Percentiles rank a stretch among this genome's conserved stretches.
These are phyloP conservation scores for Rostrohypoxylon terebratum DNA, from an alignment of 495 filamentous ascomycete genomes.

Conservation along the genomic window DNA sequence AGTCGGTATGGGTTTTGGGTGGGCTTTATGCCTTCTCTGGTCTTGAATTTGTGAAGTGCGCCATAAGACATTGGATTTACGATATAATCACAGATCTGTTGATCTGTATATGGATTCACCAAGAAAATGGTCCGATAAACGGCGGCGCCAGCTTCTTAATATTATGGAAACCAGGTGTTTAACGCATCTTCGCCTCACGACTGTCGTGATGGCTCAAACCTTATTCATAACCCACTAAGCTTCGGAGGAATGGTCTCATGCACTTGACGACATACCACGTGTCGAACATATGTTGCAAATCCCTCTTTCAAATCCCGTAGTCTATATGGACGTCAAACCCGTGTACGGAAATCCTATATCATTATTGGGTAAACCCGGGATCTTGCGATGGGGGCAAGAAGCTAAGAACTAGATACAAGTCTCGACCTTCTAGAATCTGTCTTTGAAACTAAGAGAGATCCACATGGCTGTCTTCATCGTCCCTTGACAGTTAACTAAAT, in stretches of 20 bases:
- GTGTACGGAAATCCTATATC: too few species aligned
- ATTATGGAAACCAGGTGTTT: slow-evolving; percentile 18
- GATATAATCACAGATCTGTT: slow-evolving; percentile 20
- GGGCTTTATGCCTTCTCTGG: background rate
- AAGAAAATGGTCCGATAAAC: slow-evolving; percentile 22
- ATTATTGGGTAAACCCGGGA: too few species aligned
- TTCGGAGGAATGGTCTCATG: too few species aligned
- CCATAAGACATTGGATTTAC: background rate
- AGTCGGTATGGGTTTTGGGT: background rate
- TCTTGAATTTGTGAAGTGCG: too few species aligned
- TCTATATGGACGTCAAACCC: too few species aligned
- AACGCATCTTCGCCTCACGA: slow-evolving; percentile 14
- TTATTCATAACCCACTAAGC: background rate
- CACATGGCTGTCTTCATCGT: too few species aligned
- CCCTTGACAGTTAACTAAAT: background rate
- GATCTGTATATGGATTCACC: slow-evolving; percentile 8
- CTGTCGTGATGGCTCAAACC: background rate
- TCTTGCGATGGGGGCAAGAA: too few species aligned
- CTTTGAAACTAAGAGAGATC: too few species aligned
- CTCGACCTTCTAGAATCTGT: too few species aligned
- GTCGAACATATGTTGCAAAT: too few species aligned
- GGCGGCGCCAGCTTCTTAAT: slow-evolving; percentile 15
- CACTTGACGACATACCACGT: too few species aligned
- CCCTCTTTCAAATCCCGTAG: background rate
- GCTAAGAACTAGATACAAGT: too few species aligned